Evolutionary conservation across 768 basidiomycete species (phyloP), one percentile per base, ranked within the genome.

Genomic region (Agaricus sinodeliciosus): DNA sequence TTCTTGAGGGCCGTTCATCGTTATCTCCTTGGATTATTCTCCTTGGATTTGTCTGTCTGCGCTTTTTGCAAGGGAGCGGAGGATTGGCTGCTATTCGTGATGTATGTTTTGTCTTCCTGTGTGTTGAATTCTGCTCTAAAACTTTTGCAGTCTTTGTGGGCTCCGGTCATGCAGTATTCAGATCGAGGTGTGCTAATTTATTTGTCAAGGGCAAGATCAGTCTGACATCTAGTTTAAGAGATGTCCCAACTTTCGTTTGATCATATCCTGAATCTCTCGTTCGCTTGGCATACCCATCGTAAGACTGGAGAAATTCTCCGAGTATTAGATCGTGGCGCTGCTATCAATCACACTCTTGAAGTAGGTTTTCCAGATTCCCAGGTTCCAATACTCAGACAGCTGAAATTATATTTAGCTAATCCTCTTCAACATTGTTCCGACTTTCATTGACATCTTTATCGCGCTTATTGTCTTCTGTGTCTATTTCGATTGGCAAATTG

Each of bases 231-330:
- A 27, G 48, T 22, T 15, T 58, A 84, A n/a, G 89, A 90, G 67
- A 94, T 95, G 91, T 86, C 85, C 1, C 77, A 83, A 60, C 72
- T 94, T 48, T 87, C 91, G 9, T 90, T 89, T 68, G 81, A 93
- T 55, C 94, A 95, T 61, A 69, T 96, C 2, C 75, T 97, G 9
- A 88, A 90, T 56, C 80, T 97, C 3, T 90, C 89, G 1, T 83
- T 94, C 57, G 78, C 85, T 4, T 92, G 86, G 78, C 91, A 87
- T 63, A 87, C 81, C 4, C 85, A 78, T 50, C 77, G 84, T 44
- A 93, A 88, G 72, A 90, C 92, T 1, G 93, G 91, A 25, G 90
- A 94, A 62, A 76, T 92, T 9, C 74, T 93, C 11, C 80, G 87
- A 18, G 89, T 93, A 43, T 74, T 92, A 19, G 86, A 89, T 58